Base-by-base conservation (phyloP, 148 eudicot species). In the Arctostaphylos glauca region DNA sequence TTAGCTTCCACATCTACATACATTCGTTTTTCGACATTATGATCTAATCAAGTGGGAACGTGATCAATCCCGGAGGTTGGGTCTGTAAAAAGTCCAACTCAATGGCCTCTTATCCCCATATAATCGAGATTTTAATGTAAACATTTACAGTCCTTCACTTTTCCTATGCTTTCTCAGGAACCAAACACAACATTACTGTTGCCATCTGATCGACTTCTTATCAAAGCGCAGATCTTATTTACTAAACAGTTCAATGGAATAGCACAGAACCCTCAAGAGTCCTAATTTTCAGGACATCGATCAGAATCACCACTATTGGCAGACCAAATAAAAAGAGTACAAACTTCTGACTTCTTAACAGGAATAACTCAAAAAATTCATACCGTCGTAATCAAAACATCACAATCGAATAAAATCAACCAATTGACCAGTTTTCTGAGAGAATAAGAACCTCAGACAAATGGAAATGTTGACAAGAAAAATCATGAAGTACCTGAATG, bases 401-500 rank as follows among this genome's bases (percentile, higher is more conserved):
- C 19, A 14, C 13, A 23, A 5, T 14, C 48, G 5, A 38, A 7
- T 19, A 7, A 76, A 54, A 54, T 19, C 80, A 77, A 41, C 25
- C 9, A 38, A 77, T 55, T 48, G 54, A 48, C 38, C 60, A 5
- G 8, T 25, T 76, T 76, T 6, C 60, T 21, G 9, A 15, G 25
- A 49, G 16, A 47, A 19, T 16, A 23, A 62, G 13, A 10, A 64
- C 9, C 10, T 14, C 8, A 55, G 21, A 19, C 67, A 70, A 67
- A 74, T 9, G 56, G 72, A 31, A 72, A 75, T 80, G 5, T 10
- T 50, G 41, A 77, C 25, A 13, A 4, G 3, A 4, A 18, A 10
- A 55, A 75, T 6, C 55, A 50, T 25, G 6, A 15, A 18, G 7
- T 4, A 92, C 95, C 92, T 92, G 90, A 77, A 89, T 76, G 49